These are phyloP conservation scores for Rhododendron griersonianum DNA, from an alignment of 148 eudicot genomes.

Conservation along the genomic window DNA sequence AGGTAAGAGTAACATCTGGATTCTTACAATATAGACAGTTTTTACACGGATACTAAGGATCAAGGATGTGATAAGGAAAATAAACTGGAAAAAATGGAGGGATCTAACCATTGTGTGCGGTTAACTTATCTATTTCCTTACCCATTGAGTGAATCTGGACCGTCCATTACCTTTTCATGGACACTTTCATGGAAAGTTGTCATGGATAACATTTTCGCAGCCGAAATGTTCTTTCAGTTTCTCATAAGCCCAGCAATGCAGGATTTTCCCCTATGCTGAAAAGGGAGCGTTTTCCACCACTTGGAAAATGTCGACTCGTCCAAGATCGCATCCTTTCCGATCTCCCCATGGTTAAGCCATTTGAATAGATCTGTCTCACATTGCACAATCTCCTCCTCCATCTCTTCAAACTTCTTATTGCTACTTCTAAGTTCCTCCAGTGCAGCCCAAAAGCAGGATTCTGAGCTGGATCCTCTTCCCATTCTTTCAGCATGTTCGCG, in stretches of 20 bases:
- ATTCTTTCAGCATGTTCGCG: slow-evolving; percentile 57
- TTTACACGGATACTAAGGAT: not conserved
- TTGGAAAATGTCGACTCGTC: slow-evolving; percentile 58
- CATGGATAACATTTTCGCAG: not conserved
- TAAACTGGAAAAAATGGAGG: not conserved
- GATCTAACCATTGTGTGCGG: not conserved
- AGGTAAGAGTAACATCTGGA: too few relatives aligned
- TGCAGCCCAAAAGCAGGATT: slow-evolving; percentile 83
- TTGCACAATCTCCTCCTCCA: slow-evolving; percentile 36
- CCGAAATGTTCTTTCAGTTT: not conserved
- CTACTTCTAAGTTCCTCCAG: slow-evolving; percentile 68
- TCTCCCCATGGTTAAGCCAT: slow-evolving; percentile 34
- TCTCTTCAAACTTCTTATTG: slow-evolving; percentile 26
- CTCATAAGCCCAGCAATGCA: slow-evolving; percentile 32
- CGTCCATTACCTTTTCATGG: too few relatives aligned
- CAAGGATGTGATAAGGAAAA: not conserved
- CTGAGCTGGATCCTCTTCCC: slow-evolving; percentile 41
- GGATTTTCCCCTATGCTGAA: slow-evolving; percentile 45
- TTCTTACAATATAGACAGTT: not conserved
- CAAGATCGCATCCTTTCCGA: slow-evolving; percentile 59
- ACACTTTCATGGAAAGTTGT: too few relatives aligned
- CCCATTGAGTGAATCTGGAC: not conserved
- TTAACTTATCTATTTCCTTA: not conserved
- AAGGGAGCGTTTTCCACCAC: slow-evolving; percentile 85
- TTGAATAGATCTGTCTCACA: slow-evolving; percentile 37